Percentiles rank a stretch among this genome's conserved stretches.
These are phyloP conservation scores for Gossypium trilobum DNA, from an alignment of 441 rosid genomes.

Conservation along the genomic window DNA sequence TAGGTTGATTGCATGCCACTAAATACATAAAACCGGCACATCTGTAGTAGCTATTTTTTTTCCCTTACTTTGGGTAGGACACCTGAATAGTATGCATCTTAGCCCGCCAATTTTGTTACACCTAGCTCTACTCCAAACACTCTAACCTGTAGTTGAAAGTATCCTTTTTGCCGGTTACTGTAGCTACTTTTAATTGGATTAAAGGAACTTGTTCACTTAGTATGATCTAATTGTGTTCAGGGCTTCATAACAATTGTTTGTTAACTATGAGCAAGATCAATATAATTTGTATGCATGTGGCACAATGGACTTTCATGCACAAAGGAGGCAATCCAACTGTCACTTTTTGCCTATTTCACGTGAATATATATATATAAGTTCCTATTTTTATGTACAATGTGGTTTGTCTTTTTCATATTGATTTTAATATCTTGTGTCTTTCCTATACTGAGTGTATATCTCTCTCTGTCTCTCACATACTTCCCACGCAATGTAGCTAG, in stretches of 20 bases:
- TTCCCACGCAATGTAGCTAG: conserved; percentile 46
- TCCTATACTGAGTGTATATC: neutral
- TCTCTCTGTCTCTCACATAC: neutral
- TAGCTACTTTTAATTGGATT: neutral
- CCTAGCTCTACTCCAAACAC: neutral
- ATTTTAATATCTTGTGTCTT: neutral
- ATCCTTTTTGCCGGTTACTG: neutral
- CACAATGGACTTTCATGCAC: neutral
- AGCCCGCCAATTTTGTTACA: neutral
- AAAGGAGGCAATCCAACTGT: neutral
- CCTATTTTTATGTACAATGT: neutral
- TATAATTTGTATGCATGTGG: neutral
- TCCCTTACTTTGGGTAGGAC: neutral
- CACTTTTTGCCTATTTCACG: neutral
- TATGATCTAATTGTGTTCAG: neutral
- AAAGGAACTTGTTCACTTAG: neutral
- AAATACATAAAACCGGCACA: neutral
- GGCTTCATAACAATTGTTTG: neutral
- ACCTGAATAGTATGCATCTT: neutral
- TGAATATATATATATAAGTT: neutral
- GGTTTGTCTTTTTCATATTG: neutral
- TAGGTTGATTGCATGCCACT: neutral
- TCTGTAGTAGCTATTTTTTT: neutral
- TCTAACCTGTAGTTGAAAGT: neutral
- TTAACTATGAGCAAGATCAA: neutral